Conservation (phyloP, 176 grass and related monocot species). For the Echinochloa phyllopogon region DNA sequence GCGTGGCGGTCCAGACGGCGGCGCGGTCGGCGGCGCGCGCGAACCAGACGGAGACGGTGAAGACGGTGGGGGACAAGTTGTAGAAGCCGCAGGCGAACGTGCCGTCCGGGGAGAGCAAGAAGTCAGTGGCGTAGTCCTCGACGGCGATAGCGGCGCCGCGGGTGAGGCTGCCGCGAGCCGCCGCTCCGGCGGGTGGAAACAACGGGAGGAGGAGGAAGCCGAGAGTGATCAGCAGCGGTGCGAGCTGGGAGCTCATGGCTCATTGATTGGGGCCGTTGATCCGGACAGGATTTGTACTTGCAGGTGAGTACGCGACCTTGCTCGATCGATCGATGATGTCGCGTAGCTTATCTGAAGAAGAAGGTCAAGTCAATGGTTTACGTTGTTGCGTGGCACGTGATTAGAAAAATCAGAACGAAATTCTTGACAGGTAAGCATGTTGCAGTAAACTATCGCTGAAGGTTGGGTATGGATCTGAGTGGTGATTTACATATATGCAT, state of each 20-base stretch:
- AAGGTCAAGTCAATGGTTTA: not conserved
- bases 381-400: not conserved
- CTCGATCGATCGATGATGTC: not conserved
- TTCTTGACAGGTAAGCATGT: not conserved
- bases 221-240: conserved; percentile 1
- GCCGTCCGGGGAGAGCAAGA: conserved; percentile 45
- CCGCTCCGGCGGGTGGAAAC: not conserved
- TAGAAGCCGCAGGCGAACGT: conserved; percentile 63
- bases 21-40: conserved; percentile 23
- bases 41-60: conserved; percentile 67
- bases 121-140: conserved; percentile 45
- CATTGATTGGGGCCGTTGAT: conserved; percentile 6
- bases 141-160: conserved; percentile 44
- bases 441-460: not conserved
- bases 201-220: not conserved
- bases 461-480: not conserved
- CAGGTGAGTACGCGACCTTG: not conserved
- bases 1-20: conserved; percentile 53
- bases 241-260: not conserved
- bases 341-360: conserved; percentile 4
- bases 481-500: not conserved
- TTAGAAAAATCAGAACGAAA: not conserved
- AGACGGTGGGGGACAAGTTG: conserved; percentile 38
- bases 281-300: not conserved
- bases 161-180: conserved; percentile 4